Conservation (phyloP, 2,329 filamentous ascomycete species). For the Trichophyton mentagrophytes region DNA sequence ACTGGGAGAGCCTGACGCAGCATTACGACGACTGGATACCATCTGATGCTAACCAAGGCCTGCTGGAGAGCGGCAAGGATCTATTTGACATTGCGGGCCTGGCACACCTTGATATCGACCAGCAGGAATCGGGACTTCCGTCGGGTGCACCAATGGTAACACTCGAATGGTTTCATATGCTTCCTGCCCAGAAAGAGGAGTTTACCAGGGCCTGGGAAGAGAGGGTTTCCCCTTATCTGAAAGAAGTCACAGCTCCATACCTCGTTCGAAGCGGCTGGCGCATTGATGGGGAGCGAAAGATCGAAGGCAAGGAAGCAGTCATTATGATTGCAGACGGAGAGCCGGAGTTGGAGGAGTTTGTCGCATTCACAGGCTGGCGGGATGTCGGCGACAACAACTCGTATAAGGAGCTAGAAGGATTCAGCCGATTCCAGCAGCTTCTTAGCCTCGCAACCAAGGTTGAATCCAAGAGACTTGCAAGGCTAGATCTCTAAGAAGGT, state of each 20-base stretch:
- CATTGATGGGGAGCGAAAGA: constrained; percentile 23
- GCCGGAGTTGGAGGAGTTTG: constrained; percentile 28
- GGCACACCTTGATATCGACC: constrained; percentile 32
- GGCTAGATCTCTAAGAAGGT: background rate
- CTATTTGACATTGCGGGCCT: constrained; percentile 33
- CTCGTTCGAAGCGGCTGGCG: constrained; percentile 28
- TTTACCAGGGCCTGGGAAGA: constrained; percentile 21
- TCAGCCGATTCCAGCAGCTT: constrained; percentile 19
- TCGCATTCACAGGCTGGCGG: constrained; percentile 31
- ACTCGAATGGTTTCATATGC: constrained; percentile 26
- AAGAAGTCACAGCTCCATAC: constrained; percentile 15
- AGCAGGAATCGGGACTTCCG: constrained; percentile 17
- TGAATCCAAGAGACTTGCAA: constrained; percentile 16
- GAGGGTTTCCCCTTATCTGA: constrained; percentile 17
- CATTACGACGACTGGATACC: constrained; percentile 35
- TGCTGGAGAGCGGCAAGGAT: constrained; percentile 26
- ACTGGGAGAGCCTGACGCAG: constrained; percentile 33
- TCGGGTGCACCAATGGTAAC: constrained; percentile 21
- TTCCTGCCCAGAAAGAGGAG: constrained; percentile 11
- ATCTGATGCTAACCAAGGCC: constrained; percentile 29
- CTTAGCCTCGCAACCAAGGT: constrained; percentile 15
- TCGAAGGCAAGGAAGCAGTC: constrained; percentile 8
- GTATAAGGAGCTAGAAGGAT: constrained; percentile 25
- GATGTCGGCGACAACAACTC: constrained; percentile 23
- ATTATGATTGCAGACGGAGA: background rate